Evolutionary conservation across 2,329 filamentous ascomycete species (phyloP), one percentile per base, ranked within the genome.

Genomic region (Blumeriella jaapii): DNA sequence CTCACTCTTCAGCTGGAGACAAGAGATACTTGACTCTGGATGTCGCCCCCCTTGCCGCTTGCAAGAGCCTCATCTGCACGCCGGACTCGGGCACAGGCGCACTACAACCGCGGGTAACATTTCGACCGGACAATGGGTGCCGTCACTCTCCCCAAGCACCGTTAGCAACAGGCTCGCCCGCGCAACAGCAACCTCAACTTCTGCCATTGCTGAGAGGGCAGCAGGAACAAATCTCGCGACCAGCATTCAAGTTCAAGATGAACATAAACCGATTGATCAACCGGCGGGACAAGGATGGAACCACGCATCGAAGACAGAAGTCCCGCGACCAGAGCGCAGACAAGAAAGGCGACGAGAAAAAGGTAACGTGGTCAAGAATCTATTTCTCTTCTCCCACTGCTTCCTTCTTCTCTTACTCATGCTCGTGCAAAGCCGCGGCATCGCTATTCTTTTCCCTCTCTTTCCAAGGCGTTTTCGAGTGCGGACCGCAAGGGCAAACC

Each of bases 221-320:
- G n/a, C n/a, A n/a, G n/a, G n/a, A n/a, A n/a, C n/a, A n/a, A n/a
- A n/a, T n/a, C n/a, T n/a, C n/a, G n/a, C n/a, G n/a, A 4, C 12
- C 6, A 22, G 18, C 7, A 32, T 27, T 15, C n/a, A 31, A 16
- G 24, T 20, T 24, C 19, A 34, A 31, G 14, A 29, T 35, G 26
- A 62, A 60, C 53, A 61, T 69, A 44, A 75, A 71, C 54, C 75
- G 78, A 51, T 77, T 85, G 55, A 72, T 82, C 41, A 82, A 73
- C 57, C 66, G 78, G 48, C 72, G 78, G 47, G 80, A 83, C 51
- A 84, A 72, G 59, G 67, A 65, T 56, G 64, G 61, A 40, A 26
- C 16, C 12, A 47, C 55, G 23, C 68, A 73, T 46, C 63, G 62
- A 39, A 67, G 70, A 40, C 66, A 64, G 50, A 73, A 69, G 49